Percentiles rank a stretch among this genome's conserved stretches.
phyloP scores from a whole-genome alignment of 768 basidiomycete species.

The Crepidotus variabilis region DNA sequence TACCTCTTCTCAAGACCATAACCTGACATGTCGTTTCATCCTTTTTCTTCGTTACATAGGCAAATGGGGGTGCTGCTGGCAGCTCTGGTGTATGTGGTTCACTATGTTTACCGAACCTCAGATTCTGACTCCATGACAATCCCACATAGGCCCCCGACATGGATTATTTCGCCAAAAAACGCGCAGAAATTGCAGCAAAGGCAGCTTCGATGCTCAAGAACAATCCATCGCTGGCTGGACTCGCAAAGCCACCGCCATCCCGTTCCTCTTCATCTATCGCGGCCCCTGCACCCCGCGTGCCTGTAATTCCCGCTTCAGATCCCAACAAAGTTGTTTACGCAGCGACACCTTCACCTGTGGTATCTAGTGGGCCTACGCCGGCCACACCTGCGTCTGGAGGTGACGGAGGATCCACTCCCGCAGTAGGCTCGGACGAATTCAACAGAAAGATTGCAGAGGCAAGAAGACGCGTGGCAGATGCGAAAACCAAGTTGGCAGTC shows the following conservation, averaged over 20 bases:
- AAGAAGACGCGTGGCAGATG: slow-evolving; percentile 75
- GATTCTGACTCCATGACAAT: not conserved
- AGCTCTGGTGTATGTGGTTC: slow-evolving; percentile 7
- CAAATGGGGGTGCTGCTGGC: slow-evolving; percentile 10
- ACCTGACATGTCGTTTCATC: slow-evolving; percentile 46
- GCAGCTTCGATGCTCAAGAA: slow-evolving; percentile 67
- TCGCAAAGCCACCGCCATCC: slow-evolving; percentile 11
- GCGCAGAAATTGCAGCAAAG: slow-evolving; percentile 83
- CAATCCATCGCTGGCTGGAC: slow-evolving; percentile 25
- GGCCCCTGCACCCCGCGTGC: slow-evolving; percentile 34
- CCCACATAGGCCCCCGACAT: slow-evolving; percentile 42
- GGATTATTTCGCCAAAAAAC: slow-evolving; percentile 77
- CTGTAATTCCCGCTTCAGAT: slow-evolving; percentile 29
- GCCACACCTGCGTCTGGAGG: slow-evolving; percentile 22
- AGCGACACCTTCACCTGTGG: slow-evolving; percentile 28
- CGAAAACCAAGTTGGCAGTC: slow-evolving; percentile 68
- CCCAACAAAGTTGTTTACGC: slow-evolving; percentile 29
- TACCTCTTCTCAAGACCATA: slow-evolving; percentile 40
- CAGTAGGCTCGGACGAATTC: slow-evolving; percentile 17
- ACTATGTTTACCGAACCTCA: not conserved
- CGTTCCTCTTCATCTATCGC: slow-evolving; percentile 25
- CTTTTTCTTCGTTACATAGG: slow-evolving; percentile 14
- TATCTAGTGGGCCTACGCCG: slow-evolving; percentile 39
- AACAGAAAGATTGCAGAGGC: slow-evolving; percentile 66
- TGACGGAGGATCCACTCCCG: slow-evolving; percentile 34